phyloP scores from a whole-genome alignment of 2,329 filamentous ascomycete species.

The Hymenoscyphus albidus region DNA sequence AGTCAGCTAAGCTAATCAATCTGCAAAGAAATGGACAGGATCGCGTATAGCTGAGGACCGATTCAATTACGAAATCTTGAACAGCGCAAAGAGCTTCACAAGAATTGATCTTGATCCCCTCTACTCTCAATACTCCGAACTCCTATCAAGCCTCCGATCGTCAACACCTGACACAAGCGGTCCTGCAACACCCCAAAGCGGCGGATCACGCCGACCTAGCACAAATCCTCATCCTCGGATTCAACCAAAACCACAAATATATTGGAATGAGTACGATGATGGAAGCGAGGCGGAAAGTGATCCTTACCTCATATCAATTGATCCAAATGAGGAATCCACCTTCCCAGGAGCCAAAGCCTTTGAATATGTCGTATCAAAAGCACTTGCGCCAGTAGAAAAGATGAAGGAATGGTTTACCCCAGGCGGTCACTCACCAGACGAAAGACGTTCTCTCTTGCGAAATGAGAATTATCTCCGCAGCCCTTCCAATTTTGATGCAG shows the following conservation, averaged over 20 bases:
- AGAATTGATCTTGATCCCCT: constrained; percentile 58
- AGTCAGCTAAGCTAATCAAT: constrained; percentile 10
- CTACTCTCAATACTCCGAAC: constrained; percentile 47
- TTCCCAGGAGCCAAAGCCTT: constrained; percentile 55
- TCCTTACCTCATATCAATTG: constrained; percentile 69
- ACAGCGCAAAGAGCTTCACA: constrained; percentile 67
- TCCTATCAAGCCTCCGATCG: constrained; percentile 46
- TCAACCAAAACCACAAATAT: constrained; percentile 37
- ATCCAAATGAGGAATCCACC: constrained; percentile 56
- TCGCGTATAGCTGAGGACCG: constrained; percentile 61
- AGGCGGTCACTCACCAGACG: constrained; percentile 25
- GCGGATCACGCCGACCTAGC: constrained; percentile 23
- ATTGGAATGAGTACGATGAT: constrained; percentile 87
- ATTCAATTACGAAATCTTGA: constrained; percentile 64
- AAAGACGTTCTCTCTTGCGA: constrained; percentile 29
- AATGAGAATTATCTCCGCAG: constrained; percentile 25
- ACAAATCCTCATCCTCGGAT: constrained; percentile 15
- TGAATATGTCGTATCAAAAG: constrained; percentile 48
- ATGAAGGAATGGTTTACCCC: constrained; percentile 49
- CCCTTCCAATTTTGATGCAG: constrained; percentile 34
- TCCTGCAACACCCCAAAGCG: constrained; percentile 17
- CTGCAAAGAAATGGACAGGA: constrained; percentile 70
- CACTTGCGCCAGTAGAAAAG: constrained; percentile 45
- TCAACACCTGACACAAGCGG: constrained; percentile 33
- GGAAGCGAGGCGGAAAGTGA: constrained; percentile 64